phyloP scores from a whole-genome alignment of 768 basidiomycete species.

The Russula abietina region DNA sequence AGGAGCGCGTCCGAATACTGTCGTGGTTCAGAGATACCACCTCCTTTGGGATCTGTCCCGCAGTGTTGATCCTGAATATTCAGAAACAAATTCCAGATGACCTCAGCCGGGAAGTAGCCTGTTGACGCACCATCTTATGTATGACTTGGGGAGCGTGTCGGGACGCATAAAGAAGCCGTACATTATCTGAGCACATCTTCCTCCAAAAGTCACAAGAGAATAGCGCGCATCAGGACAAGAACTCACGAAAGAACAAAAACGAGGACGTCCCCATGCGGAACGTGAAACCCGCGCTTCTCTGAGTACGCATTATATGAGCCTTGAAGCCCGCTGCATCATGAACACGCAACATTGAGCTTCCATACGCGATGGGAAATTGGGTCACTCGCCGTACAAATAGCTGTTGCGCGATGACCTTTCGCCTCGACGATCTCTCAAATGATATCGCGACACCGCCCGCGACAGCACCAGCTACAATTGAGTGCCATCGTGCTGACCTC shows the following conservation, averaged over 20 bases:
- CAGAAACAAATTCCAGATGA: conserved; percentile 6
- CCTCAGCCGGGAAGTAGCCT: conserved; percentile 3
- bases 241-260: conserved; percentile 71
- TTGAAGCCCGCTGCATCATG: conserved; percentile 65
- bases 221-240: background rate
- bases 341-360: background rate
- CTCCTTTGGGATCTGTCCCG: conserved; percentile 13
- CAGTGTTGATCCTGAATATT: conserved; percentile 23
- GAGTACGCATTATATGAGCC: conserved; percentile 82
- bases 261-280: conserved; percentile 80
- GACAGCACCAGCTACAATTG: conserved; percentile 69
- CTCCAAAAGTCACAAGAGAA: background rate
- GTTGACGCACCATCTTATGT: conserved; percentile 57
- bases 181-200: conserved; percentile 82
- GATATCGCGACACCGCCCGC: conserved; percentile 69
- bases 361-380: background rate
- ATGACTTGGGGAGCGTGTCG: conserved; percentile 78
- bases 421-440: conserved; percentile 65
- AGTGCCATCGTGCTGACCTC: conserved; percentile 69
- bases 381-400: conserved; percentile 72
- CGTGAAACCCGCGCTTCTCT: conserved; percentile 52
- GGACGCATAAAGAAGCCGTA: conserved; percentile 73
- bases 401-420: conserved; percentile 74
- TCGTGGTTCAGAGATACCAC: conserved; percentile 14
- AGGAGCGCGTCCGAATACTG: conserved; percentile 7